Evolutionary conservation across 1,284 basidiomycete genomes (phyloP).

Genomic region (Ceratobasidium sp.): DNA sequence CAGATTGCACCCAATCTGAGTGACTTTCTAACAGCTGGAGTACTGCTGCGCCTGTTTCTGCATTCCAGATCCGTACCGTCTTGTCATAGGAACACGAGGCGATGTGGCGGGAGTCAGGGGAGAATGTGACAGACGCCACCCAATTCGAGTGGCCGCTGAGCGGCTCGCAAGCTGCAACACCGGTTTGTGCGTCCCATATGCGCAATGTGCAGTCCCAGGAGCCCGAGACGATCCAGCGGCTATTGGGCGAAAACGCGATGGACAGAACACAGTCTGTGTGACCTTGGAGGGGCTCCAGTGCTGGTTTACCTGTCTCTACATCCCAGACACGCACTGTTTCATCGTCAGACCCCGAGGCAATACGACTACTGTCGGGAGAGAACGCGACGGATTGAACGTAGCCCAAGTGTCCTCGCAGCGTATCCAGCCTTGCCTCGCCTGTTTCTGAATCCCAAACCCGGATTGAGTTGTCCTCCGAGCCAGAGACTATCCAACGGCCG

Average conservation of each 20-base stretch:
- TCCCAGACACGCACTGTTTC: conserved; percentile 13
- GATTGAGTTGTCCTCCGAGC: conserved; percentile 10
- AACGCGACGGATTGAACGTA: not conserved
- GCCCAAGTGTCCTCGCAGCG: conserved; percentile 15
- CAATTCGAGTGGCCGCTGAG: not conserved
- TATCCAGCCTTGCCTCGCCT: not conserved
- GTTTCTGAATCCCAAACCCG: conserved; percentile 39
- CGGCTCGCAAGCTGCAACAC: not conserved
- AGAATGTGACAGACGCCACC: conserved; percentile 17
- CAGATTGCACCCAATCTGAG: not conserved
- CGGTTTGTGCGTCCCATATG: conserved; percentile 14
- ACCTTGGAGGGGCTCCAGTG: not conserved
- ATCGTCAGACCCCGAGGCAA: conserved; percentile 27
- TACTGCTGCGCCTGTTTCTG: not conserved
- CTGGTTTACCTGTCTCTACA: not conserved
- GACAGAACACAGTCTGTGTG: not conserved
- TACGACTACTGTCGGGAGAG: conserved; percentile 20
- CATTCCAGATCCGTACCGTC: conserved; percentile 42
- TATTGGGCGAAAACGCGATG: conserved; percentile 31
- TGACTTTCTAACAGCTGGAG: conserved; percentile 19
- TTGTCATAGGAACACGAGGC: conserved; percentile 10
- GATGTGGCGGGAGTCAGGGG: conserved; percentile 25
- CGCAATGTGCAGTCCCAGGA: conserved; percentile 1
- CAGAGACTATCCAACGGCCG: conserved; percentile 15
- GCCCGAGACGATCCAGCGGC: conserved; percentile 13